Evolutionary conservation across 176 grass and related monocot species (phyloP), one percentile per base, ranked within the genome.

Genomic region (Rhipidocladum racemiflorum): DNA sequence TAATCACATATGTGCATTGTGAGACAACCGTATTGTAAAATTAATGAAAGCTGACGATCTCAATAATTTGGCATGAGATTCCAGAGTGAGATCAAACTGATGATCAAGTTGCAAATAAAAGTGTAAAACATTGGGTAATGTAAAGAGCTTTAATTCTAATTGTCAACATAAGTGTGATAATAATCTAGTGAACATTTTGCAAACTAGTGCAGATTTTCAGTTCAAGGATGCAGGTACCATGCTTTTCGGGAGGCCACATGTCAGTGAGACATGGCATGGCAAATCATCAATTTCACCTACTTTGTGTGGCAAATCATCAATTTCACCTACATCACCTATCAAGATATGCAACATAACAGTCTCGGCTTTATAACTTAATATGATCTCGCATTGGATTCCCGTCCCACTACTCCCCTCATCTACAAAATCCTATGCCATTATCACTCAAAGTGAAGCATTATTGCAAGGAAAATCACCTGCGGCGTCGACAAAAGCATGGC

Each of bases 401-500:
- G 21, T 42, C 36, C 14, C 28, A 12, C 18, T n/a, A 51, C 13
- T 76, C 16, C 8, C 51, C 3, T 81, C 28, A 39, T 32, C 61
- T 20, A 64, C 70, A 12, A 76, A 62, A 75, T 23, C 42, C 21
- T 61, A 80, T 2, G 24, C 12, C 38, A 30, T 71, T 64, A 61
- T 4, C 25, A 28, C 1, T 78, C 24, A 7, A 77, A 40, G 36
- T 59, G 15, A 65, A 78, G 21, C 34, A 69, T 82, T 45, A 39
- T 3, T 16, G 42, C 8, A 44, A 76, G 30, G 65, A 20, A 75
- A 88, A 63, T 80, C 59, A 95, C 96, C 96, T 98, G 92, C 12
- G 77, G 80, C 46, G 88, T 89, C 2, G 85, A 98, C 15, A 98
- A 71, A 62, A 91, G 81, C 44, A 90, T 71, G 0, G 87, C 83